Evolutionary conservation across 495 filamentous ascomycete genomes (phyloP).

Genomic region (Hypomontagnella monticulosa): DNA sequence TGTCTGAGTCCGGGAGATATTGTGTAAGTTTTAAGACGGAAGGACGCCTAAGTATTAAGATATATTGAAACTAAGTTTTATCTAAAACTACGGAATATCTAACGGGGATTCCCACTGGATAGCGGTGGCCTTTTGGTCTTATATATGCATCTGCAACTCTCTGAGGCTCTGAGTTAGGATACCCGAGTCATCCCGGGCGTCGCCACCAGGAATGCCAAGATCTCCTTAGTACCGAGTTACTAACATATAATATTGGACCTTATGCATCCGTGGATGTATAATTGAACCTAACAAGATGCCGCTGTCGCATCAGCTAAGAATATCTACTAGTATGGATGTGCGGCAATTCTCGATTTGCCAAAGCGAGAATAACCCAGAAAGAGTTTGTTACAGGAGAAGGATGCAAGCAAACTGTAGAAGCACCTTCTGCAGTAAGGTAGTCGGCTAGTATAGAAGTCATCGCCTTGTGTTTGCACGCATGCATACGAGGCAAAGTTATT

Average conservation of each 20-base stretch:
- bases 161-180: constrained; percentile 27
- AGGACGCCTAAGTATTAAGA: neutral
- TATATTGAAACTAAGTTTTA: neutral
- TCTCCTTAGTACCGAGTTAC: constrained; percentile 17
- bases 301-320: too few relatives aligned
- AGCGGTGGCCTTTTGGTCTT: neutral
- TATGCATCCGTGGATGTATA: neutral
- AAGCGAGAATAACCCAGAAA: too few relatives aligned
- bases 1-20: too few relatives aligned
- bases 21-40: too few relatives aligned
- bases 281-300: too few relatives aligned
- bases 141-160: constrained; percentile 18
- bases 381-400: too few relatives aligned
- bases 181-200: constrained; percentile 31
- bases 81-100: neutral
- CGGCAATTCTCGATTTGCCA: too few relatives aligned
- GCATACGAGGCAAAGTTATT: neutral
- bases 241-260: neutral
- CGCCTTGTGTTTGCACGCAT: constrained; percentile 5
- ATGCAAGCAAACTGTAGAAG: neutral
- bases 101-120: neutral
- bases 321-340: too few relatives aligned
- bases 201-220: constrained; percentile 25
- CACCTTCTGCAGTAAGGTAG: neutral
- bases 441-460: constrained; percentile 1